Evolutionary conservation across 1,284 basidiomycete genomes (phyloP), one percentile per base, ranked within the genome.

Genomic region (Anthracocystis walkeri): DNA sequence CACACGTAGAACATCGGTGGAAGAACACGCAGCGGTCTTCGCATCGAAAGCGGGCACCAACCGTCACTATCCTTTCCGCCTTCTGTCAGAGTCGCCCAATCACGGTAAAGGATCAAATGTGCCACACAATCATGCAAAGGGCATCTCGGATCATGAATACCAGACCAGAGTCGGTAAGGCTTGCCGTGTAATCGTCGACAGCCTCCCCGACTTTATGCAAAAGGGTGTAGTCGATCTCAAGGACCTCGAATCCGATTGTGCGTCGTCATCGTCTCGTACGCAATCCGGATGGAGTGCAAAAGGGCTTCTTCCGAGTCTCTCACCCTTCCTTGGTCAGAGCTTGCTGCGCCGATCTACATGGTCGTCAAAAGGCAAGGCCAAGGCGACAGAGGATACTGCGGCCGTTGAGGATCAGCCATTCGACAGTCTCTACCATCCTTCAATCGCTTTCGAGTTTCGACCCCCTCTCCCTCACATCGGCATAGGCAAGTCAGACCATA

Each of bases 351-450:
- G 69, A 12, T 42, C 63, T 11, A 29, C 58, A 1, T 66, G 65
- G 59, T 33, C 46, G 31, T 42, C 20, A 4, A 65, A 62, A 42
- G 53, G 55, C 45, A 65, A 63, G 27, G 50, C 35, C 18, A 58
- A 54, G 48, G 25, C 56, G 31, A 20, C 42, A 14, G 56, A 59
- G 0, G 18, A 41, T 20, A 8, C 12, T 7, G 25, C 48, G 12
- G 21, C 54, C 23, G 40, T 40, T 14, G 29, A 51, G 18, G 33
- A 16, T 14, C 40, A 51, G 14, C 38, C 21, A 16, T 77, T 77
- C 38, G 65, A 68, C 49, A 73, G 70, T 27, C 60, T 80, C 20
- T 81, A 81, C 41, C 78, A 81, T 50, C 71, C 80, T 2, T 58
- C 64, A 18, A 77, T 81, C 50, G 69, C 67, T 12, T 81, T 81